A percentile compares a stretch with the other conserved stretches of the same genome.
These are phyloP conservation scores for Suillus sp. DNA, from an alignment of 768 basidiomycete genomes.

Conservation along the genomic window DNA sequence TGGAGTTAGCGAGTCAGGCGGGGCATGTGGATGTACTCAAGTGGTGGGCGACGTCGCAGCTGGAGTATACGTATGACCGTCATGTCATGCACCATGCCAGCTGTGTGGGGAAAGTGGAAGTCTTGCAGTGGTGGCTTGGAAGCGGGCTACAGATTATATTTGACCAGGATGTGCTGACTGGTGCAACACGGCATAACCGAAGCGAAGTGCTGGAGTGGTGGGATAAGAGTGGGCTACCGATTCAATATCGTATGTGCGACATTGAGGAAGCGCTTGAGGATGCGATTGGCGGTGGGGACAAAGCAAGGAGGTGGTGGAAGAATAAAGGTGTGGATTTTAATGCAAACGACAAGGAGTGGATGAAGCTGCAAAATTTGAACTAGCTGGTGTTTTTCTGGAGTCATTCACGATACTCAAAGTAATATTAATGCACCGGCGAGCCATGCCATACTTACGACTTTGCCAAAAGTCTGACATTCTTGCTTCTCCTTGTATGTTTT, in stretches of 20 bases:
- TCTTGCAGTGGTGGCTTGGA: conserved; percentile 82
- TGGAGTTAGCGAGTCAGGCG: conserved; percentile 83
- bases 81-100: conserved; percentile 78
- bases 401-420: conserved; percentile 9
- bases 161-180: conserved; percentile 77
- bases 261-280: conserved; percentile 92
- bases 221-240: conserved; percentile 74
- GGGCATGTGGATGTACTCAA: conserved; percentile 76
- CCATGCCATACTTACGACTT: conserved; percentile 3
- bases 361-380: conserved; percentile 78
- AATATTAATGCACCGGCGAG: neutral
- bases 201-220: conserved; percentile 89
- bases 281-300: conserved; percentile 77
- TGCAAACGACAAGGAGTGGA: conserved; percentile 86
- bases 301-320: conserved; percentile 80
- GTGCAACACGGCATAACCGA: conserved; percentile 80
- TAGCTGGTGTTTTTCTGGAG: conserved; percentile 29
- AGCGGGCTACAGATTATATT: conserved; percentile 78
- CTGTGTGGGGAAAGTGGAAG: conserved; percentile 76
- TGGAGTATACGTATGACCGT: conserved; percentile 79
- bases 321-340: conserved; percentile 80
- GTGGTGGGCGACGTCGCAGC: conserved; percentile 82
- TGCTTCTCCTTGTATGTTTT: neutral
- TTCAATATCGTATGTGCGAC: conserved; percentile 89
- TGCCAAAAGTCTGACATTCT: neutral